phyloP scores from a whole-genome alignment of 1,284 basidiomycete genomes.

The Singerocomus inundabilis region DNA sequence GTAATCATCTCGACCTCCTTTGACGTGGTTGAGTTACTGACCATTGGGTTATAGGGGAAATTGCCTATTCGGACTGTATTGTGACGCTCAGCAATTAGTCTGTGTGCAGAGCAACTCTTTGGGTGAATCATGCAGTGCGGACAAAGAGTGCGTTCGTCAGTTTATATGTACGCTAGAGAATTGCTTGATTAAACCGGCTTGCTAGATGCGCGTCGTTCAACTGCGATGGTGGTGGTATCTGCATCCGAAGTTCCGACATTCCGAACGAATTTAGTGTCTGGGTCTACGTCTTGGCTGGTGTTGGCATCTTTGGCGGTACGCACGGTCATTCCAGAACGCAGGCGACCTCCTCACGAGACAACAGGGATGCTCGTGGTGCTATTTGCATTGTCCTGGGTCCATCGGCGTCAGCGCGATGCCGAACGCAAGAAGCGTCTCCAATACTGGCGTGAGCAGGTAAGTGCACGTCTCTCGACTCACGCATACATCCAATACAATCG shows the following conservation, averaged over 20 bases:
- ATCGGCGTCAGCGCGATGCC: conserved; percentile 65
- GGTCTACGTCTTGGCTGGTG: conserved; percentile 72
- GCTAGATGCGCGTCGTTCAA: conserved; percentile 68
- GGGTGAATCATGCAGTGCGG: conserved; percentile 63
- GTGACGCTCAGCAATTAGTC: conserved; percentile 58
- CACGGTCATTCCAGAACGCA: conserved; percentile 1
- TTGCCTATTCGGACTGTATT: conserved; percentile 67
- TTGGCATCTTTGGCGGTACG: conserved; percentile 71
- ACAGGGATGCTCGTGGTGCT: conserved; percentile 72
- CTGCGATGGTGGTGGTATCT: conserved; percentile 60
- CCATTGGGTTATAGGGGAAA: conserved; percentile 49
- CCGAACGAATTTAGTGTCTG: conserved; percentile 65
- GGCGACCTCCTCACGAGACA: neutral
- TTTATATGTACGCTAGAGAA: neutral
- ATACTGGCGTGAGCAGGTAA: conserved; percentile 85
- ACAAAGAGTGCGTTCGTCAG: conserved; percentile 67
- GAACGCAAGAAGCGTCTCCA: conserved; percentile 80
- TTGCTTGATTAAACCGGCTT: conserved; percentile 7
- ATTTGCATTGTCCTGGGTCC: conserved; percentile 64
- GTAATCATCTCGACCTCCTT: conserved; percentile 34
- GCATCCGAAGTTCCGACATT: conserved; percentile 58
- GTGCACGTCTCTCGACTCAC: conserved; percentile 6
- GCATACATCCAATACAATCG: neutral
- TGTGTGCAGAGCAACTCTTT: conserved; percentile 61
- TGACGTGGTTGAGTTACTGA: conserved; percentile 1